Base-by-base conservation (phyloP, 768 basidiomycete genomes). In the Boletellus ananas region DNA sequence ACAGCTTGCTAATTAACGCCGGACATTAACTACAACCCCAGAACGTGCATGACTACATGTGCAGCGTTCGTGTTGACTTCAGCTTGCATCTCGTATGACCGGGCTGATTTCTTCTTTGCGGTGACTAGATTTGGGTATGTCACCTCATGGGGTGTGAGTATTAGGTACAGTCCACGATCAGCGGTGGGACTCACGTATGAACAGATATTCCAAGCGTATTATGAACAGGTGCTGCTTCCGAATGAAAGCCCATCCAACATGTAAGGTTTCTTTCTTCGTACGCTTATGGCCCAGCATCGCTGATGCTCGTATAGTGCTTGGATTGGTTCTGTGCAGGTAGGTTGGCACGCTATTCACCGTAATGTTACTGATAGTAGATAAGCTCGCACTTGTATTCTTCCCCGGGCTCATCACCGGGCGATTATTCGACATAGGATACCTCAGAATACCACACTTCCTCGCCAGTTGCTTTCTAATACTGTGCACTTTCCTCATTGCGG, bases 321-420 rank as follows among this genome's bases (percentile, higher is more conserved):
- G 87, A 90, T 90, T 31, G 87, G 88, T 6, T 90, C 87, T 1
- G 69, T 83, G 20, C 87, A 88, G 71, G 86, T 81, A 40, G 3
- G 58, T 51, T 21, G 52, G 31, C 12, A 7, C 29, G 11, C 1
- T 6, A 11, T 1, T 27, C 25, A 0, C 3, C 4, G 35, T 6
- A 34, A 21, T 25, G 43, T 35, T 16, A 3, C 41, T 38, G 38
- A 40, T 42, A 23, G 36, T 45, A 10, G 8, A 27, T 29, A 57
- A 87, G 84, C 84, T 83, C 57, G 72, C 84, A 12, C 72, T 86
- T 0, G 67, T 80, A 6, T 85, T 83, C 63, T 61, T 84, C 3
- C 82, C 84, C 3, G 83, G 79, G 10, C 66, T 90, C 7, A 29
- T 85, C 39, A 73, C 77, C 3, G 88, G 88, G 1, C 79, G 85